Evolutionary conservation across 2,329 filamentous ascomycete genomes (phyloP).

Genomic region (Capronia coronata): DNA sequence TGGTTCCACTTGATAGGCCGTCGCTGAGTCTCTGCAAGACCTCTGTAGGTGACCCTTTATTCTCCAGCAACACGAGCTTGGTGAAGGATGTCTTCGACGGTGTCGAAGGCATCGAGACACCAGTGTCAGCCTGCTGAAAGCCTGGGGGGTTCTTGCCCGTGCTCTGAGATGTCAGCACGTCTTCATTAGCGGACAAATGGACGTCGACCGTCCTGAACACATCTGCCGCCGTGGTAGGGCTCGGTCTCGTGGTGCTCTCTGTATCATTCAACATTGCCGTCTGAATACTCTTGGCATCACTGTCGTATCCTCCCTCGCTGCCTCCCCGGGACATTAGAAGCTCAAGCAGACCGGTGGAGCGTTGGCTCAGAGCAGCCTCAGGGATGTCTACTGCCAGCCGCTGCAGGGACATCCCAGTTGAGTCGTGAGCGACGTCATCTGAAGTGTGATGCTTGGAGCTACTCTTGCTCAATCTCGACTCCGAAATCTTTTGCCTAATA

Average conservation of each 20-base stretch:
- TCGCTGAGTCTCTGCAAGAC: slow-evolving; percentile 10
- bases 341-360: slow-evolving; percentile 23
- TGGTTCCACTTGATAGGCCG: slow-evolving; percentile 8
- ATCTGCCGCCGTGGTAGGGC: slow-evolving; percentile 6
- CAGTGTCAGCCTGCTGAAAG: not conserved
- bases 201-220: not conserved
- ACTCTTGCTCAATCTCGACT: slow-evolving; percentile 23
- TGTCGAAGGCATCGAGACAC: not conserved
- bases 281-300: slow-evolving; percentile 27
- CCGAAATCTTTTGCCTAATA: slow-evolving; percentile 27
- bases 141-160: not conserved
- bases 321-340: slow-evolving; percentile 23
- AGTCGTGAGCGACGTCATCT: slow-evolving; percentile 3
- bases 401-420: not conserved
- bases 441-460: slow-evolving; percentile 13
- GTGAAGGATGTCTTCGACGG: slow-evolving; percentile 7
- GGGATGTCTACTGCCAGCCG: slow-evolving; percentile 3
- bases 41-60: slow-evolving; percentile 13
- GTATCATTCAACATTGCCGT: slow-evolving; percentile 18
- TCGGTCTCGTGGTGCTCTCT: slow-evolving; percentile 16
- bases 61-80: slow-evolving; percentile 8
- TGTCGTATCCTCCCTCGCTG: slow-evolving; percentile 28
- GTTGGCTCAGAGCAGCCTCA: slow-evolving; percentile 16
- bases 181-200: not conserved
- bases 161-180: not conserved